Conservation (phyloP, 129 eudicot species). For the Solidago caesia region DNA sequence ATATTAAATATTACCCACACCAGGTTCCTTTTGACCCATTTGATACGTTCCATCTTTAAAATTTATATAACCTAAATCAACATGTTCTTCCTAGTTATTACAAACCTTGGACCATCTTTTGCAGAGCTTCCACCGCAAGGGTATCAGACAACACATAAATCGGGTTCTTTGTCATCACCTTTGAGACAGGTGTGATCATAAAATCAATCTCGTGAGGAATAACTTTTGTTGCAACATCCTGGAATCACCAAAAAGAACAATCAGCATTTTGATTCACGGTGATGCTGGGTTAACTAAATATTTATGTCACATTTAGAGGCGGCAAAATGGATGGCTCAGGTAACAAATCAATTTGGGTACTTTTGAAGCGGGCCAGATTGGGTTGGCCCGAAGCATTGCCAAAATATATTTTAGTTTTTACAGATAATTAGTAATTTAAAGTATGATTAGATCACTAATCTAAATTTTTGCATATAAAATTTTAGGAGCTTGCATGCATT, state of each 20-base stretch:
- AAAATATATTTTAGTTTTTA: too few species aligned
- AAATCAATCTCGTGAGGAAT: constrained; percentile 79
- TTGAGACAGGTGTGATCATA: constrained; percentile 84
- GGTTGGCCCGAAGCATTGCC: background rate
- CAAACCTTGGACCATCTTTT: constrained; percentile 97
- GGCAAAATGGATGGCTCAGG: background rate
- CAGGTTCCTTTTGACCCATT: too few species aligned
- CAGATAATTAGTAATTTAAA: too few species aligned
- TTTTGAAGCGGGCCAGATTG: background rate
- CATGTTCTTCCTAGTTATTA: constrained; percentile 9
- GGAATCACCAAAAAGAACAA: constrained; percentile 24
- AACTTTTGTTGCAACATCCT: constrained; percentile 92
- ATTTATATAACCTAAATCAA: background rate
- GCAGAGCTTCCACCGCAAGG: constrained; percentile 97
- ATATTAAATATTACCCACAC: too few species aligned
- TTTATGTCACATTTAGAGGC: background rate
- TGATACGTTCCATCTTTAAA: too few species aligned
- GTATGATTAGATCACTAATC: too few species aligned
- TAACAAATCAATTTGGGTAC: background rate
- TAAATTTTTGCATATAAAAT: too few species aligned
- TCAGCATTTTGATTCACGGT: background rate
- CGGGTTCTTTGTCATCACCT: constrained; percentile 96
- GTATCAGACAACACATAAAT: constrained; percentile 90
- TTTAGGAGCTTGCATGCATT: too few species aligned
- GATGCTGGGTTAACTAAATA: background rate